Evolutionary conservation across 2,329 filamentous ascomycete species (phyloP).

Genomic region (Claviceps paspali): DNA sequence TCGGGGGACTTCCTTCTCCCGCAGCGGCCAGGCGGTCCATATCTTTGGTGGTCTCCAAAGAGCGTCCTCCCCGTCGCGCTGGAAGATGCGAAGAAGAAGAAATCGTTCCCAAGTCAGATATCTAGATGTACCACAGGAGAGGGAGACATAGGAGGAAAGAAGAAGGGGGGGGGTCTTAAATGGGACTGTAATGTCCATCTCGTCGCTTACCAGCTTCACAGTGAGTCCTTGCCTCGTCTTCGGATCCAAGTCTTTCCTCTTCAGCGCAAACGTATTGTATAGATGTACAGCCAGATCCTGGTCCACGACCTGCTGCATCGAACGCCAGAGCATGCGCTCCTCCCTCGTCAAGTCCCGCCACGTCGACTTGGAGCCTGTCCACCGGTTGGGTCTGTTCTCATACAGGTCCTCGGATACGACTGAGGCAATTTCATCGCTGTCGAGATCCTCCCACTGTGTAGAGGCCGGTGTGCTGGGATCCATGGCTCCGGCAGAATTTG

Average conservation of each 20-base stretch:
- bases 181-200: no score
- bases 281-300: constrained; percentile 61
- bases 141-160: no score
- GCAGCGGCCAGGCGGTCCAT: constrained; percentile 83
- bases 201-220: constrained; percentile 12
- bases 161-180: no score
- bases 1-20: constrained; percentile 43
- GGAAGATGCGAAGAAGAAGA: no score
- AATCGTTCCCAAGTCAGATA: not conserved
- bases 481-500: not conserved
- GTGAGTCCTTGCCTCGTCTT: constrained; percentile 14
- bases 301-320: constrained; percentile 47
- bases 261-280: constrained; percentile 62
- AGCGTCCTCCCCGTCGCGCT: constrained; percentile 16
- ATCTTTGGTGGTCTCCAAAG: constrained; percentile 37
- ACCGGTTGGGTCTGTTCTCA: constrained; percentile 51
- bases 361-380: constrained; percentile 48
- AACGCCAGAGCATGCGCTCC: constrained; percentile 47
- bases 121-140: no score
- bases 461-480: not conserved
- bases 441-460: constrained; percentile 23
- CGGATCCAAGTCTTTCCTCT: constrained; percentile 19
- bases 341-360: constrained; percentile 49
- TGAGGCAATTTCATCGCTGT: constrained; percentile 31
- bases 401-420: constrained; percentile 31